Conservation (phyloP, 257 asterid species). For the Nicotiana obtusifolia region DNA sequence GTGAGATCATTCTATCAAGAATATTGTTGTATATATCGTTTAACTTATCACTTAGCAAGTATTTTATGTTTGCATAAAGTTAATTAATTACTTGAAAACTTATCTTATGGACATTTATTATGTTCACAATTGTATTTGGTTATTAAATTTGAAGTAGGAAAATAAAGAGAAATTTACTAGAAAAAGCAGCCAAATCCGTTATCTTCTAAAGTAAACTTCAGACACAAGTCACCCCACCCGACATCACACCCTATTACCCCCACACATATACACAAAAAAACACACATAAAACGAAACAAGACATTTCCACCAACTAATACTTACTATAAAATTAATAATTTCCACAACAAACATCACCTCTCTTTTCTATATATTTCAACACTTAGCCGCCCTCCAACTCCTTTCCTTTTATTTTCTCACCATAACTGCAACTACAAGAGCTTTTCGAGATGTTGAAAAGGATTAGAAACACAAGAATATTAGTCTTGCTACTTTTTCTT, state of each 20-base stretch:
- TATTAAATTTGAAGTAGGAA: neutral
- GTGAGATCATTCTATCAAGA: neutral
- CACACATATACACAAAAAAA: neutral
- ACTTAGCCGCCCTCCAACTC: neutral
- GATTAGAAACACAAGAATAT: neutral
- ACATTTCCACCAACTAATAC: neutral
- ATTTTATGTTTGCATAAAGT: neutral
- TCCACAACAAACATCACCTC: neutral
- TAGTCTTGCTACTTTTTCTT: neutral
- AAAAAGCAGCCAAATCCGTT: neutral
- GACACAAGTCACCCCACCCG: neutral
- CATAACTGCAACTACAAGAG: neutral
- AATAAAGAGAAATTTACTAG: neutral
- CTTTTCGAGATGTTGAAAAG: neutral
- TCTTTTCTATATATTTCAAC: neutral
- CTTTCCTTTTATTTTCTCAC: neutral
- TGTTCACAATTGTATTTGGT: neutral
- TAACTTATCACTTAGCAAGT: neutral
- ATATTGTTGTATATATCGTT: neutral
- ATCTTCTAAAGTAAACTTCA: neutral
- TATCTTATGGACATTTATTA: neutral
- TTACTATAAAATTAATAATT: neutral
- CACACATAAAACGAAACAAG: neutral
- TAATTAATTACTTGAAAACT: neutral
- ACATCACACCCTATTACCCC: neutral